Conservation (phyloP, 2,329 filamentous ascomycete genomes). For the Leptoxyphium fumago region DNA sequence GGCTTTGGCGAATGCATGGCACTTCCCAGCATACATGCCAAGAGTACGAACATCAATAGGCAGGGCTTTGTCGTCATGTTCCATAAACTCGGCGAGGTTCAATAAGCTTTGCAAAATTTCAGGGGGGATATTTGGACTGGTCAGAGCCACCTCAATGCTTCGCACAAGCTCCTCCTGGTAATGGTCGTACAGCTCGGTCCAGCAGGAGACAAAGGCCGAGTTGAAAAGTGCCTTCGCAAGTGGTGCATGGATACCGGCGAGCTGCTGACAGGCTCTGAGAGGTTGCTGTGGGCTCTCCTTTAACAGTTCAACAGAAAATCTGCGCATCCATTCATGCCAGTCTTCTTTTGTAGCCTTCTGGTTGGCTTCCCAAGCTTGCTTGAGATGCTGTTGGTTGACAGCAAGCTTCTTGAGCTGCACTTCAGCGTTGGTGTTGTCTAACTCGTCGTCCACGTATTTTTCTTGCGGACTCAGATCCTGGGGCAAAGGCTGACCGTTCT, state of each 20-base stretch:
- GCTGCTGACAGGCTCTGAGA: slow-evolving; percentile 75
- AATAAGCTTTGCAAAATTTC: slow-evolving; percentile 88
- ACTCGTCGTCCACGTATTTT: slow-evolving; percentile 50
- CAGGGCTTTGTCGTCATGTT: slow-evolving; percentile 95
- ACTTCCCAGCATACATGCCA: slow-evolving; percentile 87
- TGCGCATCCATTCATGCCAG: slow-evolving; percentile 97
- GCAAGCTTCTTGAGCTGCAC: slow-evolving; percentile 86
- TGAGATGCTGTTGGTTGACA: slow-evolving; percentile 93
- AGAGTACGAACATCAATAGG: slow-evolving; percentile 94
- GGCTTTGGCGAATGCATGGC: slow-evolving; percentile 95
- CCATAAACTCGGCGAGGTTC: slow-evolving; percentile 98
- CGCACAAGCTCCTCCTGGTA: slow-evolving; percentile 94
- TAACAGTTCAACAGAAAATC: slow-evolving; percentile 88
- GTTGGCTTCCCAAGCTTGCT: slow-evolving; percentile 91
- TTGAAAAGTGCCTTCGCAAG: slow-evolving; percentile 93
- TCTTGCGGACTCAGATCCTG: slow-evolving; percentile 85
- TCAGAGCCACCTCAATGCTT: slow-evolving; percentile 89
- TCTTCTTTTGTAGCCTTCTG: slow-evolving; percentile 96
- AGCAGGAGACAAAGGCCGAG: slow-evolving; percentile 96
- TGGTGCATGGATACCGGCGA: slow-evolving; percentile 83
- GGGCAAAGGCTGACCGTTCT: slow-evolving; percentile 88
- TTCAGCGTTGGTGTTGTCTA: slow-evolving; percentile 71
- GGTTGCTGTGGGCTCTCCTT: slow-evolving; percentile 95
- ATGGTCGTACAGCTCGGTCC: slow-evolving; percentile 92
- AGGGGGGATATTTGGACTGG: slow-evolving; percentile 86